Percentiles rank a stretch among this genome's conserved stretches.
Evolutionary conservation across 2,329 filamentous ascomycete genomes (phyloP).

Genomic region (Fonsecaea multimorphosa): DNA sequence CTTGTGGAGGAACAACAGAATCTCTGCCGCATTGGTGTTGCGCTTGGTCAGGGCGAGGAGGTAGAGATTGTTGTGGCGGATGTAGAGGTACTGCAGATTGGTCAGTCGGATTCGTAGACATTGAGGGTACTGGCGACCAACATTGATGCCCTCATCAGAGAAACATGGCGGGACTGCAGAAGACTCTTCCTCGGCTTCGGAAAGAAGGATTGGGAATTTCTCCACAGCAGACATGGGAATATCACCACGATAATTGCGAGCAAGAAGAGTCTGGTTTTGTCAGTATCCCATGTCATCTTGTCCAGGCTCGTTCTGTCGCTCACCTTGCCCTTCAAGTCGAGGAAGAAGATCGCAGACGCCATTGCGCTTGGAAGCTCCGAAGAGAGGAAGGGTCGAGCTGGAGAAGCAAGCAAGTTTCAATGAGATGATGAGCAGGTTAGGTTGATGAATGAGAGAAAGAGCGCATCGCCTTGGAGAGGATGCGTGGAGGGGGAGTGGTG

Average conservation of each 20-base stretch:
- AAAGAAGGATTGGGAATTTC: conserved; percentile 93
- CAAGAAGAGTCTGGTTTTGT: conserved; percentile 80
- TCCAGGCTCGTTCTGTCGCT: background rate
- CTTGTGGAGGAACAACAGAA: conserved; percentile 96
- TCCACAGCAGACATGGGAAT: conserved; percentile 99
- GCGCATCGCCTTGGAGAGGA: background rate
- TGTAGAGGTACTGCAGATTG: conserved; percentile 83
- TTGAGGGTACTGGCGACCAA: conserved; percentile 54
- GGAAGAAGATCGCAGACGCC: conserved; percentile 98
- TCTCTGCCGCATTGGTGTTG: conserved; percentile 98
- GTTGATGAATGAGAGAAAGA: background rate
- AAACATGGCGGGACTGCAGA: conserved; percentile 97
- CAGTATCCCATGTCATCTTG: conserved; percentile 8
- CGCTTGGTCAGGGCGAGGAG: conserved; percentile 96
- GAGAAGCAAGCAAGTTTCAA: background rate
- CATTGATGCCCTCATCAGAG: conserved; percentile 97
- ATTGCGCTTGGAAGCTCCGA: conserved; percentile 59
- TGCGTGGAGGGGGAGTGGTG: background rate
- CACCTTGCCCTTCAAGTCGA: conserved; percentile 99
- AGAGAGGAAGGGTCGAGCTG: background rate
- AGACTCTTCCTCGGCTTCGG: conserved; percentile 98
- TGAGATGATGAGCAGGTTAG: background rate
- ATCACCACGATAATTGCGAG: conserved; percentile 97
- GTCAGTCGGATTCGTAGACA: conserved; percentile 13
- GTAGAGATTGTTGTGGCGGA: conserved; percentile 98